Evolutionary conservation across 2,329 filamentous ascomycete genomes (phyloP), one percentile per base, ranked within the genome.

Genomic region (Beauveria brongniartii): DNA sequence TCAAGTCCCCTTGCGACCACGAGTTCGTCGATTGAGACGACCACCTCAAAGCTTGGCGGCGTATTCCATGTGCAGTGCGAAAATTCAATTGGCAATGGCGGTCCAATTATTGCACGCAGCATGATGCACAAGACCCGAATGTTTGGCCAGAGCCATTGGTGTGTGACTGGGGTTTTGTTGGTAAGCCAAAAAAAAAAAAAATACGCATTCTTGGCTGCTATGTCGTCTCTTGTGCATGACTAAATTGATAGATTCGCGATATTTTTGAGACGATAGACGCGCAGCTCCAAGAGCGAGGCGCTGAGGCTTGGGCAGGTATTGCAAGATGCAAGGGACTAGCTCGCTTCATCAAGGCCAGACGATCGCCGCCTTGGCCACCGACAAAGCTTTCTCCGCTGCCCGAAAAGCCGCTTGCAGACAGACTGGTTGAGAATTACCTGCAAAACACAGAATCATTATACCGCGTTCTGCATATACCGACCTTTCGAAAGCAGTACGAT

Each of bases 121-220:
- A 70, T 82, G 9, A 74, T 77, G 22, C 80, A 83, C 63, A 87
- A 86, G 66, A 79, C 78, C 0, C 75, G 82, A 0, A 67, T 85
- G 1, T 82, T 84, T 65, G 83, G 83, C 1, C 78, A 78, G 65
- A 83, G 80, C 34, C 81, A 84, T 65, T 85, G 81, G 78, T 75
- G 50, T 26, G 57, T 83, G n/a, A 82, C 79, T 62, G 74, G 73
- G 2, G 68, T 80, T 12, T 65, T 72, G 0, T 64, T 81, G 50
- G 80, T 83, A 66, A 68, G 76, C n/a, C 4, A 12, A 37, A 34
- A 34, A 12, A 34, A 34, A 14, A 34, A 34, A 14, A 34, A 30
- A 30, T 2, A 12, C 3, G 10, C 5, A 22, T 14, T 7, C 18
- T n/a, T 20, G 12, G 16, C 14, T 16, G 1, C 9, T 18, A 10